phyloP scores from a whole-genome alignment of 306 rosid genomes.

The Medicago arabica region DNA sequence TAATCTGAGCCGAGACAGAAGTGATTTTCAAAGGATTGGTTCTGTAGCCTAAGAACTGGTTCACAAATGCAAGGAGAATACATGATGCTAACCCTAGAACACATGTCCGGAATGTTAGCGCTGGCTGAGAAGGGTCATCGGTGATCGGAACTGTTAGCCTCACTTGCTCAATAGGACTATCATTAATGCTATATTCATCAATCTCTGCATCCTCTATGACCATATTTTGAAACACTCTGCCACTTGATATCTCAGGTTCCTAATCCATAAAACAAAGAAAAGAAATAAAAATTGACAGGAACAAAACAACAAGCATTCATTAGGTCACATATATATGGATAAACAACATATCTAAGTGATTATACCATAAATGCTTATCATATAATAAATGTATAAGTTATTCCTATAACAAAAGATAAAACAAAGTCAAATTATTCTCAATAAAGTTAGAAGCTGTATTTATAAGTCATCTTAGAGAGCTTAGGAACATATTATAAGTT shows the following conservation, averaged over 20 bases:
- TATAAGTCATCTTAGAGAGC: background rate
- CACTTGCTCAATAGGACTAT: conserved; percentile 75
- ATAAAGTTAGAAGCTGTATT: background rate
- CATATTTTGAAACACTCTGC: conserved; percentile 50
- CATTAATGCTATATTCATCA: conserved; percentile 34
- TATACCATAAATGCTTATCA: background rate
- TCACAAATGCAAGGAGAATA: conserved; percentile 66
- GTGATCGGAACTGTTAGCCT: conserved; percentile 71
- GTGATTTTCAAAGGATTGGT: conserved; percentile 60
- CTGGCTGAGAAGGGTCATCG: conserved; percentile 68
- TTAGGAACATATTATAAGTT: background rate
- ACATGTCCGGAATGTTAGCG: conserved; percentile 90
- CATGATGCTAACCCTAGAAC: conserved; percentile 71
- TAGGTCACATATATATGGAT: background rate
- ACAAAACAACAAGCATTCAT: background rate
- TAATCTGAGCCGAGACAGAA: conserved; percentile 74
- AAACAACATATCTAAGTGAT: background rate
- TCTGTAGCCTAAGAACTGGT: conserved; percentile 76
- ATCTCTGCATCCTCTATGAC: background rate
- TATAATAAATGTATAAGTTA: background rate
- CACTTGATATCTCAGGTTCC: conserved; percentile 74
- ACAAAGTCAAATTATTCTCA: background rate
- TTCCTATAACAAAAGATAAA: background rate
- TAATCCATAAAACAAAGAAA: conserved; percentile 37
- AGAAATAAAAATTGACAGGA: background rate